phyloP scores from a whole-genome alignment of 176 grass and related monocot species.

The Rhynchospora pubera region DNA sequence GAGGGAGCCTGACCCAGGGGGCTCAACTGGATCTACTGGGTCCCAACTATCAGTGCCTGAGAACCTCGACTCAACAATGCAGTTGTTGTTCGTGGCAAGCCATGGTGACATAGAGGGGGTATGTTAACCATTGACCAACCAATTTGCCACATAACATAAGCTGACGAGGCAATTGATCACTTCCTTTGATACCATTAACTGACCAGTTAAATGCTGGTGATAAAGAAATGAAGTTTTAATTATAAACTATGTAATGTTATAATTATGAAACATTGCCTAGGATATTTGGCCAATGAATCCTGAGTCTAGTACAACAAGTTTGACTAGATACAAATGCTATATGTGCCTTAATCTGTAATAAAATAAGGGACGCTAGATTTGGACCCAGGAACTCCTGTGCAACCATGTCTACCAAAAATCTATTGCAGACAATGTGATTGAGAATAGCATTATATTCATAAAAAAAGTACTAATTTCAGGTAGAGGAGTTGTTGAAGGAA shows the following conservation, averaged over 20 bases:
- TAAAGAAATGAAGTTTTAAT: not conserved
- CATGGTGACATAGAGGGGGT: slow-evolving; percentile 55
- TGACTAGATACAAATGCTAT: not conserved
- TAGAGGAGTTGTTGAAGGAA: slow-evolving; percentile 60
- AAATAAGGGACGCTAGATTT: not conserved
- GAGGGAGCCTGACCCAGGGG: not conserved
- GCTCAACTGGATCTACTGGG: not conserved
- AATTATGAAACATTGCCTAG: not conserved
- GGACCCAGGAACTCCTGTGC: not conserved
- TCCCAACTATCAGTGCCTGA: slow-evolving; percentile 57
- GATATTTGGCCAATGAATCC: not conserved
- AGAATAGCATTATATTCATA: not conserved
- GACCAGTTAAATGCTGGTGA: not conserved
- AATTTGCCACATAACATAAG: not conserved
- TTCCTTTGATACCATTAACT: not conserved
- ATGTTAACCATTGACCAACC: not conserved
- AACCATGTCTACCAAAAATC: not conserved
- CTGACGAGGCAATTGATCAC: not conserved
- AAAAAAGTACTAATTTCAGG: not conserved
- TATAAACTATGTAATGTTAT: not conserved
- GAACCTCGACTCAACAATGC: slow-evolving; percentile 88
- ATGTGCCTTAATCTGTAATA: not conserved
- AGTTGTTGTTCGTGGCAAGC: slow-evolving; percentile 81
- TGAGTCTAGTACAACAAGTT: not conserved
- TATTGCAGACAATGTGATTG: not conserved